phyloP scores from a whole-genome alignment of 208 protist species.

The Wallacemonas rigidus region DNA sequence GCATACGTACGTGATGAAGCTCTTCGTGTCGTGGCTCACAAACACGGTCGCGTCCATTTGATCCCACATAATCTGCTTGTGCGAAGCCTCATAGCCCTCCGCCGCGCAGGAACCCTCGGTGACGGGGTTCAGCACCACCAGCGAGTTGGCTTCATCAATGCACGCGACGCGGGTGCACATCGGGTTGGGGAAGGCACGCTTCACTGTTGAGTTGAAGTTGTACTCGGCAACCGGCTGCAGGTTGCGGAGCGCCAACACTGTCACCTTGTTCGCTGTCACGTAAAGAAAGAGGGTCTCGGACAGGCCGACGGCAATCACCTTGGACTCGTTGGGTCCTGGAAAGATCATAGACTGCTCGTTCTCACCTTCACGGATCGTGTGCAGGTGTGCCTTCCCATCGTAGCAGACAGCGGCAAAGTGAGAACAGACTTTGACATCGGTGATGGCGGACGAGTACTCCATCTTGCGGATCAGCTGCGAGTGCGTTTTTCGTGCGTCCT shows the following conservation, averaged over 20 bases:
- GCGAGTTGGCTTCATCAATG: conserved; percentile 82
- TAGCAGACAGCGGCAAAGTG: conserved; percentile 86
- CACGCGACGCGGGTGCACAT: conserved; percentile 92
- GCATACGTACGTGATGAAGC: conserved; percentile 91
- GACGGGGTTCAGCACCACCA: conserved; percentile 93
- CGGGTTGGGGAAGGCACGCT: conserved; percentile 81
- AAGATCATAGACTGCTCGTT: conserved; percentile 38
- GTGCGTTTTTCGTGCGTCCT: conserved; percentile 28
- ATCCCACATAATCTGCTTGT: conserved; percentile 92
- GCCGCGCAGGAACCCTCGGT: conserved; percentile 80
- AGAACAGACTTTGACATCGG: conserved; percentile 72
- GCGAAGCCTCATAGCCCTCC: conserved; percentile 64
- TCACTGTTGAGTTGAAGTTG: conserved; percentile 60
- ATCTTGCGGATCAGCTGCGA: conserved; percentile 54
- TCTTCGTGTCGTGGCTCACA: conserved; percentile 64
- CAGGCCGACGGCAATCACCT: conserved; percentile 83
- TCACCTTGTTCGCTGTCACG: conserved; percentile 78
- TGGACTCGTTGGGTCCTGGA: conserved; percentile 54
- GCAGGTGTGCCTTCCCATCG: conserved; percentile 85
- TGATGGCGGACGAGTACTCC: conserved; percentile 79
- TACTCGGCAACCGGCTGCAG: conserved; percentile 88
- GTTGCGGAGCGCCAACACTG: conserved; percentile 85
- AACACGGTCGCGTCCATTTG: conserved; percentile 90
- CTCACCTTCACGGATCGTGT: conserved; percentile 66
- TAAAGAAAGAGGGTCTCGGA: conserved; percentile 94